Evolutionary conservation across 768 basidiomycete genomes (phyloP).

Genomic region (Leccinum barrowsii): DNA sequence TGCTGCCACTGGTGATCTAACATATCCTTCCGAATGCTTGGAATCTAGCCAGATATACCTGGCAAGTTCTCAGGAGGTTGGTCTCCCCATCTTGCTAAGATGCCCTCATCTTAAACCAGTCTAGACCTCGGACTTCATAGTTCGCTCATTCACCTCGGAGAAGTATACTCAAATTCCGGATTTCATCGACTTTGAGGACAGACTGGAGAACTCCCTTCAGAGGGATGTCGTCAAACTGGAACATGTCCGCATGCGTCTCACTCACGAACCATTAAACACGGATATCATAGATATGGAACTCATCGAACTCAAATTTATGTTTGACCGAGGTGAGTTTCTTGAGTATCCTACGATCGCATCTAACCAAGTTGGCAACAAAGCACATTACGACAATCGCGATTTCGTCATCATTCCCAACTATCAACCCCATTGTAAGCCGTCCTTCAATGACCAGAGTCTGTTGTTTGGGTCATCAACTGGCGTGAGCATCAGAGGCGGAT

Average conservation of each 20-base stretch:
- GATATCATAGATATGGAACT: slow-evolving; percentile 81
- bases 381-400: slow-evolving; percentile 86
- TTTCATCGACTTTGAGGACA: slow-evolving; percentile 77
- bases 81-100: slow-evolving; percentile 6
- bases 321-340: slow-evolving; percentile 57
- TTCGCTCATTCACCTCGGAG: slow-evolving; percentile 72
- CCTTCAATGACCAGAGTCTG: slow-evolving; percentile 65
- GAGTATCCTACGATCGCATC: not conserved
- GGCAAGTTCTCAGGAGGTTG: slow-evolving; percentile 74
- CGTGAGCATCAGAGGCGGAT: slow-evolving; percentile 38
- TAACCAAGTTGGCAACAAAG: slow-evolving; percentile 34
- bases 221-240: slow-evolving; percentile 81
- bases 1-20: slow-evolving; percentile 71
- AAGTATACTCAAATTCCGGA: slow-evolving; percentile 91
- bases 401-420: slow-evolving; percentile 74
- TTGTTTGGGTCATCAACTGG: slow-evolving; percentile 62
- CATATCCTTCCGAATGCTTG: slow-evolving; percentile 69
- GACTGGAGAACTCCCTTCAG: slow-evolving; percentile 80
- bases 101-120: slow-evolving; percentile 4
- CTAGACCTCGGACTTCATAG: slow-evolving; percentile 77
- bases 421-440: slow-evolving; percentile 53
- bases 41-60: slow-evolving; percentile 81
- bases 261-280: slow-evolving; percentile 66
- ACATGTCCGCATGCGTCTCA: slow-evolving; percentile 77
- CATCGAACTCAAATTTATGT: slow-evolving; percentile 79